Evolutionary conservation across 129 eudicot species (phyloP).

Genomic region (Flaveria robusta): DNA sequence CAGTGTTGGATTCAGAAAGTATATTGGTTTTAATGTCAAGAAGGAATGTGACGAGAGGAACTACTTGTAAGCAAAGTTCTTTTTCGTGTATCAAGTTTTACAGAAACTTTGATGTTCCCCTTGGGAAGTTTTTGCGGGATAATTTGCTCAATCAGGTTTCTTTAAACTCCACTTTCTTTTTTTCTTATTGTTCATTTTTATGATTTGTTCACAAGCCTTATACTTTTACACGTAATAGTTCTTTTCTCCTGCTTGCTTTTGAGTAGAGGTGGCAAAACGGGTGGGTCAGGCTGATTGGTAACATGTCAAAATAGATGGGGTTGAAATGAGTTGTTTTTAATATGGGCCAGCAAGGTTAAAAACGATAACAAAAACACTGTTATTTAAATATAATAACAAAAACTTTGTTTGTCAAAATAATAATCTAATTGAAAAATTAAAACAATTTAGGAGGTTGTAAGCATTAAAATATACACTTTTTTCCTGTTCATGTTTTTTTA

Average conservation of each 20-base stretch:
- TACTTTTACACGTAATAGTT: constrained; percentile 2
- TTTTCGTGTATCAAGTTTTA: constrained; percentile 87
- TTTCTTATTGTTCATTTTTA: neutral
- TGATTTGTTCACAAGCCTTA: constrained; percentile 23
- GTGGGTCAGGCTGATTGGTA: constrained; percentile 1
- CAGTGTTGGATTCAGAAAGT: constrained; percentile 73
- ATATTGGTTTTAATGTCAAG: constrained; percentile 85
- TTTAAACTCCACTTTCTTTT: neutral
- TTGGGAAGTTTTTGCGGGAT: constrained; percentile 78
- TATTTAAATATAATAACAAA: neutral
- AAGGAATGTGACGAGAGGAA: constrained; percentile 67
- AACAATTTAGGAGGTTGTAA: neutral
- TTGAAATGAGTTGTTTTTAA: neutral
- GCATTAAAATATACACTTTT: constrained; percentile 9
- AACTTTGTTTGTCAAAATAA: neutral
- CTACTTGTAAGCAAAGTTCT: constrained; percentile 77
- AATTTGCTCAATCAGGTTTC: constrained; percentile 82
- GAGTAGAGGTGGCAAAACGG: constrained; percentile 6
- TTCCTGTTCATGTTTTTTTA: neutral
- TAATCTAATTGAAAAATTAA: neutral
- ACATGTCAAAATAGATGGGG: neutral
- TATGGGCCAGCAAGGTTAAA: neutral
- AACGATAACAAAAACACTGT: neutral
- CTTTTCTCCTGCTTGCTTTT: constrained; percentile 9
- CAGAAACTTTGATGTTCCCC: constrained; percentile 80